A percentile compares a stretch with the other conserved stretches of the same genome.
Conservation (phyloP, 2,329 filamentous ascomycete genomes). For the Dactylellina sp. region DNA sequence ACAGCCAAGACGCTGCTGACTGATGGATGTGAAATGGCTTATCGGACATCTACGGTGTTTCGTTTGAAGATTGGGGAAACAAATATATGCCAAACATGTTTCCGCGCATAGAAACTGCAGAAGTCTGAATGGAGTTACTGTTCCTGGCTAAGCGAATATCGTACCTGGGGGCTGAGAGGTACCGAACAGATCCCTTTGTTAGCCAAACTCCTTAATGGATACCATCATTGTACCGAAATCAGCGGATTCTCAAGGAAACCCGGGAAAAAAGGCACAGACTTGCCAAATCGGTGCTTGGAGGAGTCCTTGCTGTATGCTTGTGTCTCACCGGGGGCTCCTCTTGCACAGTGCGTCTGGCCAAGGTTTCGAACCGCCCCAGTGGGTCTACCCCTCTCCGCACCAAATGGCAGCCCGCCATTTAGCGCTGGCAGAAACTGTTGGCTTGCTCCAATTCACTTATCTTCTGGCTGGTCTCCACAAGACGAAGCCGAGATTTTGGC, state of each 20-base stretch:
- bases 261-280: constrained; percentile 27
- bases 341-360: constrained; percentile 55
- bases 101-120: constrained; percentile 13
- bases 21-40: not conserved
- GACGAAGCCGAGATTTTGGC: constrained; percentile 22
- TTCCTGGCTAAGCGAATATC: constrained; percentile 24
- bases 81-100: constrained; percentile 49
- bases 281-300: constrained; percentile 24
- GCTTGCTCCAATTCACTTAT: constrained; percentile 56
- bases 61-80: constrained; percentile 50
- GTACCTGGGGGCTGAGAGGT: not conserved
- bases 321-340: constrained; percentile 49
- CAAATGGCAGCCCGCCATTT: constrained; percentile 51
- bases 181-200: not conserved
- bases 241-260: constrained; percentile 14
- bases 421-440: constrained; percentile 41
- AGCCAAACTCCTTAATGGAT: constrained; percentile 6
- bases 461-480: constrained; percentile 56
- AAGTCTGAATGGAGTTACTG: constrained; percentile 30
- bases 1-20: constrained; percentile 3
- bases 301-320: constrained; percentile 1
- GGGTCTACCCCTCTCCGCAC: constrained; percentile 47
- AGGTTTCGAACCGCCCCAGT: constrained; percentile 57
- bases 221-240: constrained; percentile 40
- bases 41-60: constrained; percentile 18